These are phyloP conservation scores for Angophora floribunda DNA, from an alignment of 345 rosid genomes.

Conservation along the genomic window DNA sequence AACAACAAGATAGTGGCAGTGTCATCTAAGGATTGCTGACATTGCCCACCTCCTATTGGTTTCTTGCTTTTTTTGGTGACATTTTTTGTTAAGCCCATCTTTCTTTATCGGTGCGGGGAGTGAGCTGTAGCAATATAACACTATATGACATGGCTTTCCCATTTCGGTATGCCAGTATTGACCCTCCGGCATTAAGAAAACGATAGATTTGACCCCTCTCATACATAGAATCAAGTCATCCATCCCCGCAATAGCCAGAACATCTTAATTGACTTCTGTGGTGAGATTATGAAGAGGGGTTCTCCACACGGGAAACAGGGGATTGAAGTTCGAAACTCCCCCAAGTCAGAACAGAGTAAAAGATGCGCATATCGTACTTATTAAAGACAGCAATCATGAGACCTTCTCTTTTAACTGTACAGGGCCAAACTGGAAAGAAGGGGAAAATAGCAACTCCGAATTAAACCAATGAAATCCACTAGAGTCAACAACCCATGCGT, in stretches of 20 bases:
- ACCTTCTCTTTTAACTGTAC: background rate
- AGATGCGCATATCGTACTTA: background rate
- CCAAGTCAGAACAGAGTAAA: background rate
- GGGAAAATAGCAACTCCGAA: background rate
- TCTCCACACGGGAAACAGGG: background rate
- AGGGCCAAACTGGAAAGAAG: background rate
- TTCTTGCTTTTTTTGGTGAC: background rate
- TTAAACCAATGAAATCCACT: background rate
- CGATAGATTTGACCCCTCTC: background rate
- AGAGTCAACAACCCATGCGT: background rate
- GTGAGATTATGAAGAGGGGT: background rate
- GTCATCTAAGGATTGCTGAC: background rate
- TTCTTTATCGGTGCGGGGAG: background rate
- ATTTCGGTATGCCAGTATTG: background rate
- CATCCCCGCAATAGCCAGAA: background rate
- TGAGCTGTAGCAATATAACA: background rate
- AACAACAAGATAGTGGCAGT: background rate
- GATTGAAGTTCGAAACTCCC: background rate
- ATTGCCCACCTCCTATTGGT: background rate
- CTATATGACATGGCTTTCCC: background rate
- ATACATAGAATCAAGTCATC: background rate
- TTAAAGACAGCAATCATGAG: background rate
- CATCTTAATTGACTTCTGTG: background rate
- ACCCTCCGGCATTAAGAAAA: background rate
- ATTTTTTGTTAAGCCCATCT: background rate